Conservation (phyloP, 192 early-diverging fungal genomes). For the Mortierella alpina region DNA sequence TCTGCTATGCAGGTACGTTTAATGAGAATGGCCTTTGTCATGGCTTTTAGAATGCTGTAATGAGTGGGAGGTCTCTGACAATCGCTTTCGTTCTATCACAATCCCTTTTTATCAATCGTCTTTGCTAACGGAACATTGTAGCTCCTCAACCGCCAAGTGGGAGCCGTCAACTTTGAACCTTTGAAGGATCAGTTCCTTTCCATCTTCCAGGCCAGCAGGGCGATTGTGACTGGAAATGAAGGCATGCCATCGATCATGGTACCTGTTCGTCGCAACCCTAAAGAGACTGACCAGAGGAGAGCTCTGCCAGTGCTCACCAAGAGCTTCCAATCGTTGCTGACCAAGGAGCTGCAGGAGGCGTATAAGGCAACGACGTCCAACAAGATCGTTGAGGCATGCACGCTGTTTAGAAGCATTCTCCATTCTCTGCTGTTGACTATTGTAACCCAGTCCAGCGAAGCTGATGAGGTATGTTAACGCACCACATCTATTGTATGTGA, state of each 20-base stretch:
- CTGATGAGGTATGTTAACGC: conserved; percentile 70
- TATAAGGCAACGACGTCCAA: conserved; percentile 85
- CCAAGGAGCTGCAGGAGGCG: conserved; percentile 82
- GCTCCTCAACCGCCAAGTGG: conserved; percentile 92
- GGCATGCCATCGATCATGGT: conserved; percentile 70
- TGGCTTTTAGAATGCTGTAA: not conserved
- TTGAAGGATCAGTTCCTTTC: conserved; percentile 90
- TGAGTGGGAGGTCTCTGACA: not conserved
- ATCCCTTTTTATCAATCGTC: not conserved
- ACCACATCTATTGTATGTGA: not conserved
- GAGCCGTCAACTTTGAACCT: conserved; percentile 91
- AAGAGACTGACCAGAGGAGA: conserved; percentile 62
- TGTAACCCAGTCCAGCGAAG: conserved; percentile 71
- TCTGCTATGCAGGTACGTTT: conserved; percentile 87
- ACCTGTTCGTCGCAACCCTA: conserved; percentile 75
- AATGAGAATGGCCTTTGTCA: not conserved
- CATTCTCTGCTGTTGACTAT: conserved; percentile 84
- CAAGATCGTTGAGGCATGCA: conserved; percentile 84
- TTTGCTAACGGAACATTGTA: conserved; percentile 19
- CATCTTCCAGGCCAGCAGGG: conserved; percentile 82
- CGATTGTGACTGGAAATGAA: conserved; percentile 71
- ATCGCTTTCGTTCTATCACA: not conserved
- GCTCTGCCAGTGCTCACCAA: conserved; percentile 71
- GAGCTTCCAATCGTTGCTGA: conserved; percentile 67
- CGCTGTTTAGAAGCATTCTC: conserved; percentile 79